These are phyloP conservation scores for Wickerhamiella shivajii DNA, from an alignment of 805 yeast species.

Conservation along the genomic window DNA sequence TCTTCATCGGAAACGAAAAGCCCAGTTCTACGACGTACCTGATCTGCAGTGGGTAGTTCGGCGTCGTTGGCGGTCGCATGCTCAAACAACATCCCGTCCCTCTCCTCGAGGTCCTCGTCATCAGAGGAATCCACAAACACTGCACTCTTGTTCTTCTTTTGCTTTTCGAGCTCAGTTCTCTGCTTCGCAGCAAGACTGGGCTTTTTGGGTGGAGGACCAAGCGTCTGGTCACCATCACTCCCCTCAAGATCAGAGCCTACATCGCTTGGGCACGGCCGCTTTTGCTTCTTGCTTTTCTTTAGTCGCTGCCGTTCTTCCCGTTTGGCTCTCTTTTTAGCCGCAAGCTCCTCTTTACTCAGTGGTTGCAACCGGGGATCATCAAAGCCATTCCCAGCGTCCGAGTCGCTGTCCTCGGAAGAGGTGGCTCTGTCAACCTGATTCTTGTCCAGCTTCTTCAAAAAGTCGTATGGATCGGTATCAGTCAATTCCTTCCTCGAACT, in stretches of 20 bases:
- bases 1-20: too few relatives aligned
- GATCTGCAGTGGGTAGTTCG: too few relatives aligned
- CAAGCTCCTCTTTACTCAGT: conserved; percentile 16
- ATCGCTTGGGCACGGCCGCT: conserved; percentile 10
- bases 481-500: conserved; percentile 30
- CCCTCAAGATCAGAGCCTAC: conserved; percentile 2
- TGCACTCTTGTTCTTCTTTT: conserved; percentile 29
- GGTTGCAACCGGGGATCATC: conserved; percentile 17
- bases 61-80: too few relatives aligned
- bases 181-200: not conserved
- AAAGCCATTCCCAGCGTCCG: conserved; percentile 12
- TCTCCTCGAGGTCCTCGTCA: conserved; percentile 47
- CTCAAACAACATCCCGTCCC: conserved; percentile 37
- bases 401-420: too few relatives aligned
- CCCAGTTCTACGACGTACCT: too few relatives aligned
- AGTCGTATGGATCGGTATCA: conserved; percentile 27
- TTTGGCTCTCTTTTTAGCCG: conserved; percentile 10
- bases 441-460: conserved; percentile 18
- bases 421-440: conserved; percentile 27
- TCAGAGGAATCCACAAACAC: conserved; percentile 46
- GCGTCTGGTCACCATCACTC: conserved; percentile 1
- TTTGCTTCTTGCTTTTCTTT: conserved; percentile 15
- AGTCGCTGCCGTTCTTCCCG: conserved; percentile 2
- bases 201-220: not conserved
- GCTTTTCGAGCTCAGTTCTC: conserved; percentile 10